Base-by-base conservation (phyloP, 2,329 filamentous ascomycete species). In the Sporothrix curviconia region DNA sequence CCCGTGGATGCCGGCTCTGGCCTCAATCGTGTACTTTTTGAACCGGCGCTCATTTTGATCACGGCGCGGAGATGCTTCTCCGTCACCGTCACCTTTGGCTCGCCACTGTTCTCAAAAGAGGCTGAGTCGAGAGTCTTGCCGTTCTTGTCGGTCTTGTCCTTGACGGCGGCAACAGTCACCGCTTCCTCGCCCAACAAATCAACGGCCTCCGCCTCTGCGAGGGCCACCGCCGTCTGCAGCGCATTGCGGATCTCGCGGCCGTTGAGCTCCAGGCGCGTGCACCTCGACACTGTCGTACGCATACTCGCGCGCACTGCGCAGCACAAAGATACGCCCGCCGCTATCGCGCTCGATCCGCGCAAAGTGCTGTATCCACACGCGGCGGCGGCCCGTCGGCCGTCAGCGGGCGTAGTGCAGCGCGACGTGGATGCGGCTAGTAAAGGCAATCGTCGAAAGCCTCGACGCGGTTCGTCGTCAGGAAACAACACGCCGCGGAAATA, bases 401-500 rank as follows among this genome's bases (percentile, higher is more conserved):
- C 2, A 78, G 70, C 36, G 70, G 65, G 55, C 68, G 64, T 78
- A 78, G 66, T 77, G 74, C 46, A 79, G 68, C 6, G 75, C 74
- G 2, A 79, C 74, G 62, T 79, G 76, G 57, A 79, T 78, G 39
- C 77, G 74, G 49, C 71, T 75, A 37, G 75, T 73, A 61, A 79
- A 75, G n/a, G 77, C 77, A n/a, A 8, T 66, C 66, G 62, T 79
- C 77, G 55, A 79, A 76, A 32, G 69, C 69, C 52, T 71, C 70
- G 30, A 78, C 76, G 17, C 76, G 71, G 67, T 78, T 79, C 46
- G 76, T 79, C 17, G 76, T 79, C 57, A 79, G 68, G 69, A n/a
- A 79, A 77, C 37, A 79, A 69, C 32, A 78, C 72, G 50, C 77
- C 77, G 3, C 71, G 70, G 67, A 78, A 79, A 65, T 79, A 79